Evolutionary conservation across 352 stramenopile genomes (phyloP).

Genomic region (Blastocystis sp.): DNA sequence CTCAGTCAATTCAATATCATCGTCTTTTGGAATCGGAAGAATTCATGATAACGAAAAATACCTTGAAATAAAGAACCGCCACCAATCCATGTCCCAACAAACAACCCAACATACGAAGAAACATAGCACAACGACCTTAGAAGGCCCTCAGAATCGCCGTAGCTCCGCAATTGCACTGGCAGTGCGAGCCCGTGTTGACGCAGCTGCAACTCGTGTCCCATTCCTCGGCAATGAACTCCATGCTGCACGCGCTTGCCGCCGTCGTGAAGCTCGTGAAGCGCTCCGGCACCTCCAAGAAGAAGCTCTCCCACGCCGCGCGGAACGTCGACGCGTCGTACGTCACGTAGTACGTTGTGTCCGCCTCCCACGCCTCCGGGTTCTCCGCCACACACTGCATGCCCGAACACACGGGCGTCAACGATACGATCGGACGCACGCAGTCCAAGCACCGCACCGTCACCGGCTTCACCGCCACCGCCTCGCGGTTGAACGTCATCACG

Average conservation of each 20-base stretch:
- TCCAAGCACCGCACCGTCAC: slow-evolving; percentile 25
- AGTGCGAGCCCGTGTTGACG: slow-evolving; percentile 42
- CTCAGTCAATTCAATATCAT: no score
- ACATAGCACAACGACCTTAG: slow-evolving; percentile 21
- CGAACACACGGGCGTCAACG: background rate
- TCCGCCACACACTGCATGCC: background rate
- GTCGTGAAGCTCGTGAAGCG: slow-evolving; percentile 48
- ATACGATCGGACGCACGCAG: background rate
- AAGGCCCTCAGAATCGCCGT: slow-evolving; percentile 46
- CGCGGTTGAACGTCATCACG: background rate
- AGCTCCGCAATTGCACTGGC: slow-evolving; percentile 50
- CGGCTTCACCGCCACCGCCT: background rate
- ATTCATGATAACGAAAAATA: no score
- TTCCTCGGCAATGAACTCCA: slow-evolving; percentile 45
- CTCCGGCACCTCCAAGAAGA: background rate
- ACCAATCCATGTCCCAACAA: no score
- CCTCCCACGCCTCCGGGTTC: slow-evolving; percentile 19
- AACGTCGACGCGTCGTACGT: slow-evolving; percentile 48
- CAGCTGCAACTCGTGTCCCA: slow-evolving; percentile 42
- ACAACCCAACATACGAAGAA: slow-evolving; percentile 46
- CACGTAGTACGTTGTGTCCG: slow-evolving; percentile 21
- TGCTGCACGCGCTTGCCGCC: background rate
- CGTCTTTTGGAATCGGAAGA: background rate
- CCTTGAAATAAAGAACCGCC: no score
- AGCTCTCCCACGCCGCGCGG: background rate